A percentile compares a stretch with the other conserved stretches of the same genome.
Evolutionary conservation across 164 flowering plant species (phyloP).

Genomic region (Hamamelis virginiana): DNA sequence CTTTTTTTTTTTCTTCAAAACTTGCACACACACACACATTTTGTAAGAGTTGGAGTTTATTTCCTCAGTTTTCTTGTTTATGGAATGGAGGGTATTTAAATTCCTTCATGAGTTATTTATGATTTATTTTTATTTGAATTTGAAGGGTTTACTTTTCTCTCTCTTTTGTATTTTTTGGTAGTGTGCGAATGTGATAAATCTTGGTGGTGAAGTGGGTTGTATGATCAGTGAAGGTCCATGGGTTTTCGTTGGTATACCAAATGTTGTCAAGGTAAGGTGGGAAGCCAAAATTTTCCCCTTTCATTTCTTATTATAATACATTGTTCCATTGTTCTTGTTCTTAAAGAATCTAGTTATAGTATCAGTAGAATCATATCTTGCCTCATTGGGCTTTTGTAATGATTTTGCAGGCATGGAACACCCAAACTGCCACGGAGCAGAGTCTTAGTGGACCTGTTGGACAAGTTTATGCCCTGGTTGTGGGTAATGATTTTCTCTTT

Average conservation of each 20-base stretch:
- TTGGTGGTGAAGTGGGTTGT: constrained; percentile 87
- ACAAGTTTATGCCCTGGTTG: constrained; percentile 83
- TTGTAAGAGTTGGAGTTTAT: too few relatives aligned
- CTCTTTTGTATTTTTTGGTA: constrained; percentile 29
- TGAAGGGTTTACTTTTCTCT: constrained; percentile 8
- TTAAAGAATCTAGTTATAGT: background rate
- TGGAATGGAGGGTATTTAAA: too few relatives aligned
- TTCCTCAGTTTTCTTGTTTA: background rate
- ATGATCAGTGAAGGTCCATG: constrained; percentile 97
- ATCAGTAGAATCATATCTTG: background rate
- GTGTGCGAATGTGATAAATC: constrained; percentile 61
- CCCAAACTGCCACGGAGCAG: constrained; percentile 52
- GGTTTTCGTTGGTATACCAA: constrained; percentile 85
- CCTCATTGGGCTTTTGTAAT: constrained; percentile 4
- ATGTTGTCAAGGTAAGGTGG: constrained; percentile 70
- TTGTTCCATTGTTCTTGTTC: background rate
- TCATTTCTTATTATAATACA: background rate
- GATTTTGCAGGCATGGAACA: constrained; percentile 79
- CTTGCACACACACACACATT: too few relatives aligned
- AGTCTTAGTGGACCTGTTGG: constrained; percentile 86
- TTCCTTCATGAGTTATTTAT: background rate
- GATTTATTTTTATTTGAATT: background rate
- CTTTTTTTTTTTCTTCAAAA: too few relatives aligned
- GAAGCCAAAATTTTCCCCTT: background rate
- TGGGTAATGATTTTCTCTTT: constrained; percentile 78